Evolutionary conservation across 208 protist species (phyloP).

Genomic region (Leishmania aethiopica): DNA sequence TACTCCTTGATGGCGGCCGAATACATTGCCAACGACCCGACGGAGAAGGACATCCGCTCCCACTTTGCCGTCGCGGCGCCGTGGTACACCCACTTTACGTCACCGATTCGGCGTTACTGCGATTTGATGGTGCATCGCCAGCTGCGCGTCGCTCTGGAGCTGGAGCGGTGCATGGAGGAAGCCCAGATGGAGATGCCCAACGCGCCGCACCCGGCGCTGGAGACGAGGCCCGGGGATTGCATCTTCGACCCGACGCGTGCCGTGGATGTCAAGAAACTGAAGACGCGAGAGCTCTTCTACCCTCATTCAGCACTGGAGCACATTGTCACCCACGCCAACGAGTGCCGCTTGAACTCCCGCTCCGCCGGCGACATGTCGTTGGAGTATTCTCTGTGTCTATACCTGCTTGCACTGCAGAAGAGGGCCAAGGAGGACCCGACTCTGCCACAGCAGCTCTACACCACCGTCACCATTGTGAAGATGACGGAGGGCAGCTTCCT

Average conservation of each 20-base stretch:
- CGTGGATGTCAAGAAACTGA: slow-evolving; percentile 49
- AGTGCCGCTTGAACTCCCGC: slow-evolving; percentile 57
- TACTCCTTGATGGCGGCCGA: slow-evolving; percentile 71
- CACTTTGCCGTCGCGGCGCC: slow-evolving; percentile 90
- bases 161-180: slow-evolving; percentile 65
- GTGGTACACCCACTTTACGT: slow-evolving; percentile 96
- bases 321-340: slow-evolving; percentile 62
- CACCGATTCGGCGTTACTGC: slow-evolving; percentile 93
- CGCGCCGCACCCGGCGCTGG: slow-evolving; percentile 14
- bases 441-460: slow-evolving; percentile 25
- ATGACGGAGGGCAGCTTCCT: slow-evolving; percentile 25
- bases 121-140: slow-evolving; percentile 94
- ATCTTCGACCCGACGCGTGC: slow-evolving; percentile 18
- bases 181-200: slow-evolving; percentile 19
- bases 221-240: slow-evolving; percentile 23
- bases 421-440: slow-evolving; percentile 22
- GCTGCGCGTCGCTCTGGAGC: slow-evolving; percentile 76
- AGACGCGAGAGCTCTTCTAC: slow-evolving; percentile 45
- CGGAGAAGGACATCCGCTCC: slow-evolving; percentile 31
- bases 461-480: slow-evolving; percentile 28
- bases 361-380: slow-evolving; percentile 58
- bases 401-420: slow-evolving; percentile 64
- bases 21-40: slow-evolving; percentile 79
- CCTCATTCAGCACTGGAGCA: slow-evolving; percentile 50
- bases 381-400: slow-evolving; percentile 74